These are phyloP conservation scores for Cupressus sempervirens DNA, from an alignment of 75 land plant species.

Conservation along the genomic window DNA sequence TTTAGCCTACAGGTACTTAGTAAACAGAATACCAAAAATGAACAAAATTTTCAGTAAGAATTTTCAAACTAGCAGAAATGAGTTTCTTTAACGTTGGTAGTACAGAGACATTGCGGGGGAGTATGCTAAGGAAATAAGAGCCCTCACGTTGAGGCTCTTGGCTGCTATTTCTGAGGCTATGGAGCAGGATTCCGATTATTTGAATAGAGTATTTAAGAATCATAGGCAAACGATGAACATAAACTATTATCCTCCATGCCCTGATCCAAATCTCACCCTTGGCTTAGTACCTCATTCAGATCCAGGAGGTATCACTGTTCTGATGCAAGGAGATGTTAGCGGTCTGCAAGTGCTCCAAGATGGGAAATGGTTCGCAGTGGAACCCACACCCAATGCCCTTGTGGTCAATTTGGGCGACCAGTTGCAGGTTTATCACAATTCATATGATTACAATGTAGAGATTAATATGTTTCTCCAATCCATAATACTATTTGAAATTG, in stretches of 20 bases:
- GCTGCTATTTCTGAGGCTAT: constrained; percentile 51
- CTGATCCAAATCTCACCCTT: constrained; percentile 30
- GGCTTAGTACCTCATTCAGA: no score
- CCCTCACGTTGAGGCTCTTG: constrained; percentile 23
- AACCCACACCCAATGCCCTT: constrained; percentile 10
- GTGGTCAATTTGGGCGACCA: constrained; percentile 34
- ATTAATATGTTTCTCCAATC: no score
- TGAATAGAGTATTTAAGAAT: constrained; percentile 5
- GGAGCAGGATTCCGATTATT: constrained; percentile 32
- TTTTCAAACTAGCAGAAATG: no score
- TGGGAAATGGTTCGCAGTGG: no score
- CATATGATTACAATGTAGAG: not conserved
- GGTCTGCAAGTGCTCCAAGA: no score
- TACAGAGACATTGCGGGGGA: constrained; percentile 14
- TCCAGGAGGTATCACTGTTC: no score
- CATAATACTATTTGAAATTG: no score
- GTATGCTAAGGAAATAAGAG: constrained; percentile 14
- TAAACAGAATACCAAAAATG: not conserved
- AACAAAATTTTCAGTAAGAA: not conserved
- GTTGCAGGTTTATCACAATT: not conserved
- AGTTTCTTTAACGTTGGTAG: not conserved
- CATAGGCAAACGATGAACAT: constrained; percentile 35
- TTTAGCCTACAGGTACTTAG: no score
- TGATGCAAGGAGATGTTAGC: no score
- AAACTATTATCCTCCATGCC: constrained; percentile 62